phyloP scores from a whole-genome alignment of 768 basidiomycete genomes.

The Stropharia rugosoannulata region DNA sequence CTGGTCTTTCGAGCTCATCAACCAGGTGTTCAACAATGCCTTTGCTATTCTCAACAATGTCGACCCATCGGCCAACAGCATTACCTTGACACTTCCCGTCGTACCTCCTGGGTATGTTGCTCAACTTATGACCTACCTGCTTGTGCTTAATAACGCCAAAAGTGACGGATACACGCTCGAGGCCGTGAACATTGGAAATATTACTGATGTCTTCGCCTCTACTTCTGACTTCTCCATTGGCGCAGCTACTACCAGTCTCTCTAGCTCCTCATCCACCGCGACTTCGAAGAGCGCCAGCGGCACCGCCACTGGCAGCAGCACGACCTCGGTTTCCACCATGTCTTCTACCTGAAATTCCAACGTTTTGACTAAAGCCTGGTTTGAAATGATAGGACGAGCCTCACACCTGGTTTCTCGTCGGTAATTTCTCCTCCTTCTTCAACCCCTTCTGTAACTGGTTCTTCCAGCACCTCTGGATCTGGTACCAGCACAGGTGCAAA shows the following conservation, averaged over 20 bases:
- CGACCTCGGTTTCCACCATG: background rate
- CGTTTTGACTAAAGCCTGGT: background rate
- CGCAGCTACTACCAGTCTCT: constrained; percentile 5
- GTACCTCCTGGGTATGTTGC: constrained; percentile 47
- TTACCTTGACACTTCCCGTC: constrained; percentile 43
- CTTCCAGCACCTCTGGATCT: constrained; percentile 9
- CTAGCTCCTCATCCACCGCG: constrained; percentile 12
- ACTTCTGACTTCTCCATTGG: constrained; percentile 44
- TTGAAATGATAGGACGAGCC: background rate
- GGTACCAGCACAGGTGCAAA: constrained; percentile 14
- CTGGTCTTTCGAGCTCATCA: constrained; percentile 48
- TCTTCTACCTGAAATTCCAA: background rate
- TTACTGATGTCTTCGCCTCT: constrained; percentile 40
- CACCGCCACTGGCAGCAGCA: constrained; percentile 1
- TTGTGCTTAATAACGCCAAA: background rate
- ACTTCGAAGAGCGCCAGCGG: constrained; percentile 6
- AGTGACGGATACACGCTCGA: constrained; percentile 50
- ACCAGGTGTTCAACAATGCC: constrained; percentile 47
- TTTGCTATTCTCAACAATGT: constrained; percentile 61
- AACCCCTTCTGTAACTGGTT: constrained; percentile 11
- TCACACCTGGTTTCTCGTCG: constrained; percentile 5
- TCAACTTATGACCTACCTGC: background rate
- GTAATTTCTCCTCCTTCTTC: constrained; percentile 8
- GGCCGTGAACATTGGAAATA: constrained; percentile 44
- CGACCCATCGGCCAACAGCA: constrained; percentile 25